A percentile compares a stretch with the other conserved stretches of the same genome.
These are phyloP conservation scores for Baeospora myosura DNA, from an alignment of 1,284 basidiomycete species.

Conservation along the genomic window DNA sequence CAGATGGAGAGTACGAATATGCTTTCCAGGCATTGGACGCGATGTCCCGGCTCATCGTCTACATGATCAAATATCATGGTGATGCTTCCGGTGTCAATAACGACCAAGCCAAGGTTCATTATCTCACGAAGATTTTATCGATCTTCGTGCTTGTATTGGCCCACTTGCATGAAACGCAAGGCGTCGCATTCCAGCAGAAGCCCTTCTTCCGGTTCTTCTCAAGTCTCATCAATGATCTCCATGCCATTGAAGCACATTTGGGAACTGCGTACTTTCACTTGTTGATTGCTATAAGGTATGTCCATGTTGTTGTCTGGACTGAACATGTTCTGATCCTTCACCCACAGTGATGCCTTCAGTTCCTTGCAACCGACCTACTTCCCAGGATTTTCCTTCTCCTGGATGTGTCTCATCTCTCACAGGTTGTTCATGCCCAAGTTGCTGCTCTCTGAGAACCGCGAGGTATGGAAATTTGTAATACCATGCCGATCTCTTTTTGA, in stretches of 20 bases:
- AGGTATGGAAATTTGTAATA: constrained; percentile 38
- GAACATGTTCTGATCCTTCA: constrained; percentile 2
- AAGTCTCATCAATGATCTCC: constrained; percentile 88
- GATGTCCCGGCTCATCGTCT: constrained; percentile 89
- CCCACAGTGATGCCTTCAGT: constrained; percentile 83
- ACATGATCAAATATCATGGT: constrained; percentile 99
- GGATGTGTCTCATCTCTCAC: constrained; percentile 96
- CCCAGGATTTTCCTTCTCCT: constrained; percentile 97
- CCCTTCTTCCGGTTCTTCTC: constrained; percentile 99
- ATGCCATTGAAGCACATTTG: constrained; percentile 76
- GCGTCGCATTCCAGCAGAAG: constrained; percentile 88
- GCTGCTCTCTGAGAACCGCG: constrained; percentile 74
- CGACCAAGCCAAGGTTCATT: constrained; percentile 92
- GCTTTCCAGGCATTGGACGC: constrained; percentile 94
- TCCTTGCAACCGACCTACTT: constrained; percentile 95
- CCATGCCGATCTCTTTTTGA: constrained; percentile 1
- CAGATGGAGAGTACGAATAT: constrained; percentile 68
- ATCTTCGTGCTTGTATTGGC: constrained; percentile 96
- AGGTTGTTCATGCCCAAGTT: constrained; percentile 97
- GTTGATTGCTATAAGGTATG: constrained; percentile 80
- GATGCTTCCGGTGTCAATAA: constrained; percentile 85
- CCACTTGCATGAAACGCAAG: constrained; percentile 92
- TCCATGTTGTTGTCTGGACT: constrained; percentile 3
- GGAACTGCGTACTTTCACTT: constrained; percentile 86
- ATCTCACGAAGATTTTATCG: constrained; percentile 95